Percentiles rank a stretch among this genome's conserved stretches.
These are phyloP conservation scores for Aspergillus ochraceus DNA, from an alignment of 2,329 filamentous ascomycete genomes.

Conservation along the genomic window DNA sequence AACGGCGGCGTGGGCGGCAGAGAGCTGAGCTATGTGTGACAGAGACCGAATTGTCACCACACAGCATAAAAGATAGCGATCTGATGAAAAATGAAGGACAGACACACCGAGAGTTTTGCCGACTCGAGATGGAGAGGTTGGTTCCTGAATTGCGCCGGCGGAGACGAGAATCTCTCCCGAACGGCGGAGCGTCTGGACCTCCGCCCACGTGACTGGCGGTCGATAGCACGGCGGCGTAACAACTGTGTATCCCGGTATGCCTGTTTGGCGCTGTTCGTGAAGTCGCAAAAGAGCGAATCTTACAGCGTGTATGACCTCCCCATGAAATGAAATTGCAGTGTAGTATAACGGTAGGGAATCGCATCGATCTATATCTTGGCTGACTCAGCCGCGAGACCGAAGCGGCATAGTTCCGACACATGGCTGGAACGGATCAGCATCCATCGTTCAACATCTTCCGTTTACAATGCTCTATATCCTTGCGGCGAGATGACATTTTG, in stretches of 20 bases:
- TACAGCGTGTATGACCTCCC: no score
- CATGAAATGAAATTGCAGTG: no score
- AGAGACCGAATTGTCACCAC: neutral
- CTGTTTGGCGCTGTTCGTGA: neutral
- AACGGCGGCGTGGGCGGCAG: neutral
- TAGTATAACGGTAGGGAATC: no score
- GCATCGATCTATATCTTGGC: neutral
- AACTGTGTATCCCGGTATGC: neutral
- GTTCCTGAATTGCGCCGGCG: neutral
- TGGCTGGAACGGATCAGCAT: neutral
- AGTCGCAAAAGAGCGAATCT: neutral
- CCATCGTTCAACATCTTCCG: neutral
- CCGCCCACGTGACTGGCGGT: neutral
- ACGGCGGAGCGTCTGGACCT: neutral
- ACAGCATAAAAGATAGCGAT: neutral
- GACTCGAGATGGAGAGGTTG: neutral
- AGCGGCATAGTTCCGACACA: neutral
- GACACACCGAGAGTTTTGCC: neutral
- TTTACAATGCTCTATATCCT: neutral
- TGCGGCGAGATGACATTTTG: neutral
- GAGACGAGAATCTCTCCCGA: neutral
- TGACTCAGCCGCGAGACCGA: conserved; percentile 1
- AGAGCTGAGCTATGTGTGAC: neutral
- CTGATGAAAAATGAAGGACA: neutral
- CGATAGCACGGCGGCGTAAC: neutral